Evolutionary conservation across 768 basidiomycete species (phyloP).

Genomic region (Suillus paluster): DNA sequence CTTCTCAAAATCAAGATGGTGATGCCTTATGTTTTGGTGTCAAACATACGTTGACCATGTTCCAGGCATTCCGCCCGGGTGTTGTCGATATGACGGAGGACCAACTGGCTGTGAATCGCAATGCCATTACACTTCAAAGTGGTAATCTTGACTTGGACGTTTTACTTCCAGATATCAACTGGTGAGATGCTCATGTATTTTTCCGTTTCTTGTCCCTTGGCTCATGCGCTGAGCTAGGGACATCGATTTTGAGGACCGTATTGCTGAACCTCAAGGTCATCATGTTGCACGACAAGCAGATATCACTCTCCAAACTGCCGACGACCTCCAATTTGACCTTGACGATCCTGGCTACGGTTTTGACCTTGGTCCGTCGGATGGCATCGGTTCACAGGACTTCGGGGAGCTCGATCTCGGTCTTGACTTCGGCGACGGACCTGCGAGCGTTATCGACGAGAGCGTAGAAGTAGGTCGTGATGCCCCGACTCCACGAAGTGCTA

Average conservation of each 20-base stretch:
- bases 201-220: not conserved
- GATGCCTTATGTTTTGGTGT: slow-evolving; percentile 4
- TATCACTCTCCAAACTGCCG: slow-evolving; percentile 82
- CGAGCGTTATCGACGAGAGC: slow-evolving; percentile 47
- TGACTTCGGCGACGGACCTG: slow-evolving; percentile 70
- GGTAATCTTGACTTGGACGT: slow-evolving; percentile 81
- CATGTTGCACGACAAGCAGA: slow-evolving; percentile 87
- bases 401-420: slow-evolving; percentile 74
- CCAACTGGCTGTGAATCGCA: slow-evolving; percentile 83
- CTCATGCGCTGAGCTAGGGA: slow-evolving; percentile 56
- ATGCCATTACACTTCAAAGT: slow-evolving; percentile 85
- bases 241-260: slow-evolving; percentile 72
- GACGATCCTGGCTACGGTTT: slow-evolving; percentile 66
- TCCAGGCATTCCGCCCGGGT: slow-evolving; percentile 91
- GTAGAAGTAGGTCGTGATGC: slow-evolving; percentile 83
- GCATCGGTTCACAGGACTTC: slow-evolving; percentile 87
- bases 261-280: slow-evolving; percentile 66
- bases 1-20: slow-evolving; percentile 96
- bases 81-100: slow-evolving; percentile 97
- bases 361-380: slow-evolving; percentile 78
- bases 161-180: slow-evolving; percentile 78
- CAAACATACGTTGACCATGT: slow-evolving; percentile 7
- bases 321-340: slow-evolving; percentile 72
- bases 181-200: slow-evolving; percentile 46
- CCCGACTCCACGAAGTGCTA: slow-evolving; percentile 43